Evolutionary conservation across 352 stramenopile species (phyloP).

Genomic region (Saprolegnia diclina): DNA sequence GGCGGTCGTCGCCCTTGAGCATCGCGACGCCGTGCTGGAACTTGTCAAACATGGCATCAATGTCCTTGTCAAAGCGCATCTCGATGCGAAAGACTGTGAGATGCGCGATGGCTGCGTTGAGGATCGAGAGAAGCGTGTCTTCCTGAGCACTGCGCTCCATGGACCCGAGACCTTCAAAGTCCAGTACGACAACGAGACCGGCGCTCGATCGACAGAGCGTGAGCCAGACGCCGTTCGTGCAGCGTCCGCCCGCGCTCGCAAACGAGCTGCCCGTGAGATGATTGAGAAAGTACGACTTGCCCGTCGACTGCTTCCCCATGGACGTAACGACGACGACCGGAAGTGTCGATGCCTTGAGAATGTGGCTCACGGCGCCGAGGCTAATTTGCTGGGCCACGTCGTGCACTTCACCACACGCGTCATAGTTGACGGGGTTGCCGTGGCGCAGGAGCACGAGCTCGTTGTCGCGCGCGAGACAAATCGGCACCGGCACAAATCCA

Average conservation of each 20-base stretch:
- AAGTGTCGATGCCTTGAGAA: conserved; percentile 18
- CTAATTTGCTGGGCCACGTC: conserved; percentile 24
- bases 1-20: conserved; percentile 46
- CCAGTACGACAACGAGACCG: conserved; percentile 58
- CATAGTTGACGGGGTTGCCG: conserved; percentile 33
- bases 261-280: conserved; percentile 69
- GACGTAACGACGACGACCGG: conserved; percentile 36
- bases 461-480: conserved; percentile 61
- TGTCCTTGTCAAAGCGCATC: conserved; percentile 73
- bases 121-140: conserved; percentile 65
- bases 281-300: conserved; percentile 77
- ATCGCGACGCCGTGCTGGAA: conserved; percentile 65
- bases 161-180: conserved; percentile 72
- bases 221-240: conserved; percentile 25
- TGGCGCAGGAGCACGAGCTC: conserved; percentile 47
- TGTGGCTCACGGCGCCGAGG: conserved; percentile 22
- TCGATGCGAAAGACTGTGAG: conserved; percentile 73
- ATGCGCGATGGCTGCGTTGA: conserved; percentile 64
- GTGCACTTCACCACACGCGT: not conserved
- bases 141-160: conserved; percentile 72
- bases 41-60: conserved; percentile 54
- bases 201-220: conserved; percentile 21
- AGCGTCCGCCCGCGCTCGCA: conserved; percentile 29
- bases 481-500: conserved; percentile 70
- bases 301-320: conserved; percentile 59